Conservation (phyloP, 176 grass and related monocot species). For the Puccinellia tenuiflora region DNA sequence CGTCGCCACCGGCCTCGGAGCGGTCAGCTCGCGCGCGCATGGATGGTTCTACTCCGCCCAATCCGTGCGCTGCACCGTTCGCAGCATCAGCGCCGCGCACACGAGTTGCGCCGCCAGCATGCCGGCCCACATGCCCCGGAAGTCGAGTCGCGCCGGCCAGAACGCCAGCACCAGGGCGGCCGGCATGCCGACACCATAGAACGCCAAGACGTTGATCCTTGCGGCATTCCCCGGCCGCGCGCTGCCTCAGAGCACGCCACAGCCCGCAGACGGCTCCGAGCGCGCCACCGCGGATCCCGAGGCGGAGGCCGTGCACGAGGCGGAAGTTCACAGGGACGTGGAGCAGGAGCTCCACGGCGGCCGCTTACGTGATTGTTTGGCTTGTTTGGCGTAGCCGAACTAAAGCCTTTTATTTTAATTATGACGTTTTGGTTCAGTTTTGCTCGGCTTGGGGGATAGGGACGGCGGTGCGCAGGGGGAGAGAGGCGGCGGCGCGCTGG, state of each 20-base stretch:
- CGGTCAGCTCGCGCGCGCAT: constrained; percentile 43
- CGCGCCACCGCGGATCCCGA: constrained; percentile 72
- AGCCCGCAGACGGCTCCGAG: constrained; percentile 51
- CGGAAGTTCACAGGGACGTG: constrained; percentile 71
- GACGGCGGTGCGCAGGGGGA: no score
- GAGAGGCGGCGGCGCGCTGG: no score
- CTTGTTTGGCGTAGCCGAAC: no score
- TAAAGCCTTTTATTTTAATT: no score
- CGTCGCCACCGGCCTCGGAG: background rate
- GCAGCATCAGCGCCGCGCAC: constrained; percentile 68
- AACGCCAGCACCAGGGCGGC: constrained; percentile 65
- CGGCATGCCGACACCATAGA: constrained; percentile 84
- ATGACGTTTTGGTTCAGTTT: no score
- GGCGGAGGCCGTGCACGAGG: constrained; percentile 41
- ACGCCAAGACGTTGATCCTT: constrained; percentile 54
- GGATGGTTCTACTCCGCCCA: constrained; percentile 50
- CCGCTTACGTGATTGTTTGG: constrained; percentile 64
- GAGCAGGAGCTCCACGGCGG: constrained; percentile 43
- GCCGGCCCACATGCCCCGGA: constrained; percentile 72
- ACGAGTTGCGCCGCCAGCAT: constrained; percentile 73
- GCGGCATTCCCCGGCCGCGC: constrained; percentile 51
- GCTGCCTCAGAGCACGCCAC: constrained; percentile 77
- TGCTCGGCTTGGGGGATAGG: no score
- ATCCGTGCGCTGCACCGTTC: constrained; percentile 42
- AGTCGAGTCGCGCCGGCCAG: constrained; percentile 48